Evolutionary conservation across 768 basidiomycete species (phyloP), one percentile per base, ranked within the genome.

Genomic region (Pleurotus tuber-regium): DNA sequence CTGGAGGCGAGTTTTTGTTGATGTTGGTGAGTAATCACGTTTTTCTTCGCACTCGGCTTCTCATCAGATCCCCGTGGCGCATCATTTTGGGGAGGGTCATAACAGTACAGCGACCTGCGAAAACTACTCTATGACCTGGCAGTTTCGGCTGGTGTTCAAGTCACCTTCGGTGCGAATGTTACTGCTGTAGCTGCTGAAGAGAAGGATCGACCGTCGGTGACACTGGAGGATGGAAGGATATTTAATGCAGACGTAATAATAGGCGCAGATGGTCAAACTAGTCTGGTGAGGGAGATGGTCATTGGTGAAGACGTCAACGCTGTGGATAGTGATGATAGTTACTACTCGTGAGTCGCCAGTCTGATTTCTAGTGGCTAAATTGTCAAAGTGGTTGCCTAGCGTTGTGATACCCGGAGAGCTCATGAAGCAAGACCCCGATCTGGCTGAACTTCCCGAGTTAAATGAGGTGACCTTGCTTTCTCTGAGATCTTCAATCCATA

Each of bases 251-350:
- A 81, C 55, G 63, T 80, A 23, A 63, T 82, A 54, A 65, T 81
- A 26, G 79, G 78, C 24, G 80, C 79, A 10, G 79, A 82, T 57
- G 79, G 80, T 4, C 63, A 63, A 43, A 62, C 61, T 9, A 76
- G 78, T 43, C 40, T 70, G n/a, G 66, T 74, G 36, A 61, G 70
- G 24, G 66, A 70, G 3, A 67, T 73, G 6, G 59, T 72, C 1
- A 69, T 64, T 1, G 63, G 66, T 12, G 61, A 70, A 46, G 65
- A 61, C n/a, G 57, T 66, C 44, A 57, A 59, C 1, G 58, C 58
- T 18, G 43, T 59, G 1, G 62, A 68, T 51, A 53, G 60, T 46
- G 53, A 67, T 43, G 55, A 61, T 53, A 55, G 67, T 25, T 65
- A 76, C 35, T 75, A 71, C 53, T 70, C 71, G 74, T 74, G 54